Percentiles rank a stretch among this genome's conserved stretches.
Evolutionary conservation across 164 flowering plant species (phyloP).

Genomic region (Vitis vinifera): DNA sequence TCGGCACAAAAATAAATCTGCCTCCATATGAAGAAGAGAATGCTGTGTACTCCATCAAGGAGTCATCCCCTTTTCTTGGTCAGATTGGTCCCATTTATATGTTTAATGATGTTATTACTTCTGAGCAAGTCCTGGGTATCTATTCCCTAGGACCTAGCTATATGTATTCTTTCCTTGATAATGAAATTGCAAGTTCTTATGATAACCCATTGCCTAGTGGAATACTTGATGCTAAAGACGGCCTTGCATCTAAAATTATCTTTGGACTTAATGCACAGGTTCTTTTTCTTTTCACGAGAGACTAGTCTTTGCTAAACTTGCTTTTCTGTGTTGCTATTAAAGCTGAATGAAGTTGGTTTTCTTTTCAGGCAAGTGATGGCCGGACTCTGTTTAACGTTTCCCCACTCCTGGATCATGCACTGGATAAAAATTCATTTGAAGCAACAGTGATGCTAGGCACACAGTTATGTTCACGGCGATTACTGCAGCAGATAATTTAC

Average conservation of each 20-base stretch:
- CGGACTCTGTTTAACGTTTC: slow-evolving; percentile 75
- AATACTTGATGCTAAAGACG: slow-evolving; percentile 82
- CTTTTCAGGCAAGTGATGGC: slow-evolving; percentile 81
- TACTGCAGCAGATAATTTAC: slow-evolving; percentile 88
- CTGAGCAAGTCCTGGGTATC: slow-evolving; percentile 83
- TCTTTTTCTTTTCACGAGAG: slow-evolving; percentile 11
- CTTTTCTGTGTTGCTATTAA: slow-evolving; percentile 2
- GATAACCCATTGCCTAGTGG: slow-evolving; percentile 58
- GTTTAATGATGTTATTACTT: slow-evolving; percentile 80
- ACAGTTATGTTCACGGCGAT: slow-evolving; percentile 87
- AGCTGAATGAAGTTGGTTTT: slow-evolving; percentile 8
- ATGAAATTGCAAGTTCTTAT: slow-evolving; percentile 50
- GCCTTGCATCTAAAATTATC: slow-evolving; percentile 80
- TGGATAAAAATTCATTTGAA: slow-evolving; percentile 61
- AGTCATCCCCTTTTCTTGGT: slow-evolving; percentile 75
- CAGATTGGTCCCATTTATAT: slow-evolving; percentile 95
- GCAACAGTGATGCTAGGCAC: slow-evolving; percentile 74
- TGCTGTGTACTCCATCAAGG: slow-evolving; percentile 38
- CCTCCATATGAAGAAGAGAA: slow-evolving; percentile 52
- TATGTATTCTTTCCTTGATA: slow-evolving; percentile 92
- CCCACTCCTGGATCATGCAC: slow-evolving; percentile 53
- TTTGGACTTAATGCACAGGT: slow-evolving; percentile 99
- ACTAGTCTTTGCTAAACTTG: background rate
- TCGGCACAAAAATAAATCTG: slow-evolving; percentile 58
- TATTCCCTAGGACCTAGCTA: slow-evolving; percentile 92